Percentiles rank a stretch among this genome's conserved stretches.
phyloP scores from a whole-genome alignment of 106 monocot genomes.

The Ottelia alismoides region DNA sequence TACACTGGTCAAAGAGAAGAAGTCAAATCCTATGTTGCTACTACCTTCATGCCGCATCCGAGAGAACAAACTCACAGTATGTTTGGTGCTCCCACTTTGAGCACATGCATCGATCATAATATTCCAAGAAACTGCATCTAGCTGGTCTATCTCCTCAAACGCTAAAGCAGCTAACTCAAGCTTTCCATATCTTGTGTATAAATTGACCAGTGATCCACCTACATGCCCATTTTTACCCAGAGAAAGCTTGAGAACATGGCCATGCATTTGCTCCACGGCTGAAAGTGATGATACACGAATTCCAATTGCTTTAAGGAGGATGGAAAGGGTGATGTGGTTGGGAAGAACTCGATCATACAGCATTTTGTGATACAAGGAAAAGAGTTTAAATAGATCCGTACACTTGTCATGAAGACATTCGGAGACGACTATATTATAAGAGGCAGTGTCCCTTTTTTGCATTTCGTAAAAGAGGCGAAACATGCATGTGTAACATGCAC shows the following conservation, averaged over 20 bases:
- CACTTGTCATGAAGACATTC: neutral
- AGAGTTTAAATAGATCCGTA: neutral
- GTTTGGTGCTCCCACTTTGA: conserved; percentile 15
- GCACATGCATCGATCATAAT: conserved; percentile 67
- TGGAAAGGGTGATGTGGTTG: conserved; percentile 32
- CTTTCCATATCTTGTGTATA: conserved; percentile 21
- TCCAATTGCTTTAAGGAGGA: conserved; percentile 16
- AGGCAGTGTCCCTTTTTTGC: conserved; percentile 29
- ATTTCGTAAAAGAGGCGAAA: conserved; percentile 43
- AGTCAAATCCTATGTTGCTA: conserved; percentile 14
- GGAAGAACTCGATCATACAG: conserved; percentile 32
- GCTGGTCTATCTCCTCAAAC: conserved; percentile 43
- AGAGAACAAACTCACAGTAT: conserved; percentile 24
- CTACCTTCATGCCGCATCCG: conserved; percentile 25
- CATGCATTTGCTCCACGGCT: conserved; percentile 30
- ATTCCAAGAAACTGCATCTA: conserved; percentile 52
- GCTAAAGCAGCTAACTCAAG: conserved; percentile 31
- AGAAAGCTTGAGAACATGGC: conserved; percentile 30
- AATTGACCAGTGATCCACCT: conserved; percentile 43
- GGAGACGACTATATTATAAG: conserved; percentile 56
- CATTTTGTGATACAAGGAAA: conserved; percentile 31
- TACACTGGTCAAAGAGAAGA: conserved; percentile 56
- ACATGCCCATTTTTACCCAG: conserved; percentile 34
- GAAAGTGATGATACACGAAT: neutral
- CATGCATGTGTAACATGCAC: neutral